Base-by-base conservation (phyloP, 2,329 filamentous ascomycete genomes). In the Lecanicillium sp. region DNA sequence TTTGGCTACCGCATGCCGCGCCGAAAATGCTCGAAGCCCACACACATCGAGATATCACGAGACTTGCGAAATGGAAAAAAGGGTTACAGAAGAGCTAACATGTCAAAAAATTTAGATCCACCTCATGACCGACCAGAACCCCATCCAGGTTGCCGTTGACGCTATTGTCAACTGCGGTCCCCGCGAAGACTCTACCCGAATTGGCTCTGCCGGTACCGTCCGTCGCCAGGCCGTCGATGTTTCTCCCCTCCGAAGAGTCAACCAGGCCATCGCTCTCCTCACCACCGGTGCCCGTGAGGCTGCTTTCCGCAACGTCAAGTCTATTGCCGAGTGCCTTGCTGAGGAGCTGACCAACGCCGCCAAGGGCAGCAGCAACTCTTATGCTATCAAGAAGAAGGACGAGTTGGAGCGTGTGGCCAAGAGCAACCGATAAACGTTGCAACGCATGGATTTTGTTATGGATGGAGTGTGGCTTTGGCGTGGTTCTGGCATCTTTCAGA, bases 331-430 rank as follows among this genome's bases (percentile, higher is more conserved):
- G 81, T 96, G 92, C 78, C 77, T 98, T 62, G 92, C 92, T 66
- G 94, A 98, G 76, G 92, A 98, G 83, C 81, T 98, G 69, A 96
- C 98, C 84, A 98, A 98, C 80, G 94, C 94, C 67, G 94, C 94
- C 71, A 98, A 98, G 87, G 92, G 92, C 65, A 94, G 85, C 83
- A 94, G 85, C 76, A 98, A 98, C 88, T 95, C 89, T 57, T 98
- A 96, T 71, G 92, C 94, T 63, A 98, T 98, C 83, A 98, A 98
- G 88, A 98, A 98, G 88, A 98, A 98, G 90, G 92, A 98, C 72
- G 94, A 98, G 85, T 74, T 98, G 76, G 92, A 98, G 85, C 92
- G 92, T 92, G 92, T 98, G 62, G 92, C 92, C 75, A 98, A 98
- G 87, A 87, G 80, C 81, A 98, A 98, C 84, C 86, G 92, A 84